These are phyloP conservation scores for Salvia hispanica DNA, from an alignment of 257 asterid genomes.

Conservation along the genomic window DNA sequence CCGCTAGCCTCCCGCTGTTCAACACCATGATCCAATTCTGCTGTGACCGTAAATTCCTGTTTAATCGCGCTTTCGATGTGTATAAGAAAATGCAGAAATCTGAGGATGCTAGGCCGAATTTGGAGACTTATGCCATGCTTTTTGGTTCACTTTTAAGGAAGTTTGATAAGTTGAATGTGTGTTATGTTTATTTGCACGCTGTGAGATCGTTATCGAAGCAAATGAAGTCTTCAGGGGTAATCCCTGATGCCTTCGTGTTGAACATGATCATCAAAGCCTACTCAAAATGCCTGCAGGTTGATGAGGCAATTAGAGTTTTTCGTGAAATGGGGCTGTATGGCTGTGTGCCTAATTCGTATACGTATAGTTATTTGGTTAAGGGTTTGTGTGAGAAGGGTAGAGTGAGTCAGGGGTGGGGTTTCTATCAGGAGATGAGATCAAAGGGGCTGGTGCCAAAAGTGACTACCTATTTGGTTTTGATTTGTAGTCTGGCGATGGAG, in stretches of 20 bases:
- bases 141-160: slow-evolving; percentile 66
- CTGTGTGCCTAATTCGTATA: slow-evolving; percentile 75
- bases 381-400: slow-evolving; percentile 89
- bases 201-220: slow-evolving; percentile 76
- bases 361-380: slow-evolving; percentile 65
- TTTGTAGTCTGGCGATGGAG: slow-evolving; percentile 82
- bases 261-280: slow-evolving; percentile 88
- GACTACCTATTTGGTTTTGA: slow-evolving; percentile 56
- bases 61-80: slow-evolving; percentile 83
- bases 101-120: slow-evolving; percentile 62
- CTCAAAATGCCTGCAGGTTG: slow-evolving; percentile 70
- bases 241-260: slow-evolving; percentile 75
- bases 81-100: slow-evolving; percentile 78
- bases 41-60: slow-evolving; percentile 64
- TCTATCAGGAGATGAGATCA: slow-evolving; percentile 67
- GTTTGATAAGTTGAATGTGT: slow-evolving; percentile 60
- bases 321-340: slow-evolving; percentile 94
- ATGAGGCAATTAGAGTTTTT: slow-evolving; percentile 74
- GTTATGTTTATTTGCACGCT: slow-evolving; percentile 74
- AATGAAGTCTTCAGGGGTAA: slow-evolving; percentile 81
- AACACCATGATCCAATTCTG: slow-evolving; percentile 90
- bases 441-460: slow-evolving; percentile 63
- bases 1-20: slow-evolving; percentile 54
- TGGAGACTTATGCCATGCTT: slow-evolving; percentile 77
- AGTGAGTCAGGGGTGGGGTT: slow-evolving; percentile 62